Percentiles rank a stretch among this genome's conserved stretches.
Evolutionary conservation across 225 moss, liverwort and hornwort species (phyloP).

Genomic region (Sphagnum tenellum): DNA sequence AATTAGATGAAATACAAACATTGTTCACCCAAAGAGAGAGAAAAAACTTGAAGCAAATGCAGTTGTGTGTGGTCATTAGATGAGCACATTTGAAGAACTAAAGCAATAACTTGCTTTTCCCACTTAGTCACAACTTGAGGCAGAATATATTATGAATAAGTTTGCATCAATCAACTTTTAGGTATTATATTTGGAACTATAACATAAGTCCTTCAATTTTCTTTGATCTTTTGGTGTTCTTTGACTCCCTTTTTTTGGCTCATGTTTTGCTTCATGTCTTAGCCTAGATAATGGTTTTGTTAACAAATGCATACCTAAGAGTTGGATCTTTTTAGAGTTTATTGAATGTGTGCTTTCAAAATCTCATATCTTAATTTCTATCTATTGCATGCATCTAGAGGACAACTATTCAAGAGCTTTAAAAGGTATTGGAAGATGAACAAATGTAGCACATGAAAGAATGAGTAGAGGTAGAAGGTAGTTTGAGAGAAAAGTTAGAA

Average conservation of each 20-base stretch:
- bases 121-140: slow-evolving; percentile 74
- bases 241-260: no score
- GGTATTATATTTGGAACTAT: no score
- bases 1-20: slow-evolving; percentile 59
- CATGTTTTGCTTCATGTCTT: no score
- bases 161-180: no score
- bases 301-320: no score
- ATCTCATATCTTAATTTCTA: no score
- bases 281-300: no score
- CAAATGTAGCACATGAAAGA: slow-evolving; percentile 58
- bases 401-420: slow-evolving; percentile 60
- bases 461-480: slow-evolving; percentile 64
- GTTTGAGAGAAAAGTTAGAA: slow-evolving; percentile 55
- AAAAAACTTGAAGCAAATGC: slow-evolving; percentile 59
- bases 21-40: slow-evolving; percentile 54
- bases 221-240: no score
- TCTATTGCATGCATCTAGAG: slow-evolving; percentile 33
- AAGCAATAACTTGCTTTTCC: slow-evolving; percentile 85
- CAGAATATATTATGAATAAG: slow-evolving; percentile 84
- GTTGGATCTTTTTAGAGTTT: no score
- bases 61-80: slow-evolving; percentile 53
- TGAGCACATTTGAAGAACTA: slow-evolving; percentile 72
- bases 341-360: no score
- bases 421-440: slow-evolving; percentile 79
- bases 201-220: no score